A percentile compares a stretch with the other conserved stretches of the same genome.
These are phyloP conservation scores for Neostapfia colusana DNA, from an alignment of 176 grass and related monocot species.

Conservation along the genomic window DNA sequence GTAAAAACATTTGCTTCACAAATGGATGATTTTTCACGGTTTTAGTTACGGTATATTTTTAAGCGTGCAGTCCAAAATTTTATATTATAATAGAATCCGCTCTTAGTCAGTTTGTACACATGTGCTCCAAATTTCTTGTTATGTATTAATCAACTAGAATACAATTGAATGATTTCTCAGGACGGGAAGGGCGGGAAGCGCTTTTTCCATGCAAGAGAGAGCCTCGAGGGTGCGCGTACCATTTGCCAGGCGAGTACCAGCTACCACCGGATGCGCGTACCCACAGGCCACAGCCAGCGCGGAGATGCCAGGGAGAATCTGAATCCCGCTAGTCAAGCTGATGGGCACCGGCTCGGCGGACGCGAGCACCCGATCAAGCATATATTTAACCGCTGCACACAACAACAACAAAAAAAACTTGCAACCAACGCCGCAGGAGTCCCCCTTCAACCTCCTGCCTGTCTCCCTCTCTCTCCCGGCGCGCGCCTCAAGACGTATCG, in stretches of 20 bases:
- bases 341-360: too few species aligned
- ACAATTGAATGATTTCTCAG: not conserved
- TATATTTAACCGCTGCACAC: not conserved
- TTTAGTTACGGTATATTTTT: too few species aligned
- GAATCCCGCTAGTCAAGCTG: not conserved
- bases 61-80: too few species aligned
- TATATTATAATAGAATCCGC: too few species aligned
- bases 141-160: too few species aligned
- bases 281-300: too few species aligned
- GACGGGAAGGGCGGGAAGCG: not conserved
- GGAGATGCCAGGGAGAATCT: not conserved
- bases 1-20: too few species aligned
- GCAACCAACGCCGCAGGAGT: not conserved
- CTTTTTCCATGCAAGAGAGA: not conserved
- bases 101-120: too few species aligned
- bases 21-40: too few species aligned
- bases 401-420: not conserved
- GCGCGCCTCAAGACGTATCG: not conserved
- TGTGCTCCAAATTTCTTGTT: too few species aligned
- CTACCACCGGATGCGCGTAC: too few species aligned
- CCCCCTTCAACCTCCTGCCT: not conserved
- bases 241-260: not conserved
- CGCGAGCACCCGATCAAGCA: not conserved
- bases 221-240: not conserved
- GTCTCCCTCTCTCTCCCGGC: not conserved